Evolutionary conservation across 768 basidiomycete species (phyloP).

Genomic region (Baorangia bicolor): DNA sequence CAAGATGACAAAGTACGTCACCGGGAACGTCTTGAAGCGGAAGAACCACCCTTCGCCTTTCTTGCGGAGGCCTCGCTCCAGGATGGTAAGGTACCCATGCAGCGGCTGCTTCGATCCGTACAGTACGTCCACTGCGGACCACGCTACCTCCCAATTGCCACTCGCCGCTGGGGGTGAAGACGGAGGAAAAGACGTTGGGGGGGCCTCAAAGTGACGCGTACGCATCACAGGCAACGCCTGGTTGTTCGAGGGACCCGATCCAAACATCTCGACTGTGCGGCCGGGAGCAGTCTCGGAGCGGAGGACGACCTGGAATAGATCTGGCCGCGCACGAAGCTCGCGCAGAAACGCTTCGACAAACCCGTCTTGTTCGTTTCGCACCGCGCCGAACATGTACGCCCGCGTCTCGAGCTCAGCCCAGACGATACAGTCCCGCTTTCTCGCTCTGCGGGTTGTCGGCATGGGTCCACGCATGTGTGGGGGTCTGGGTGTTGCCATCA

Average conservation of each 20-base stretch:
- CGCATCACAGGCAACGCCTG: slow-evolving; percentile 13
- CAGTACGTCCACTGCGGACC: slow-evolving; percentile 22
- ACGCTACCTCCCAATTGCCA: slow-evolving; percentile 9
- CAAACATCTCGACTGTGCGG: slow-evolving; percentile 24
- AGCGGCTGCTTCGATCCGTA: slow-evolving; percentile 10
- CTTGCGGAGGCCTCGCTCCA: not conserved
- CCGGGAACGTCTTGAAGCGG: slow-evolving; percentile 31
- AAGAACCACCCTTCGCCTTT: slow-evolving; percentile 30
- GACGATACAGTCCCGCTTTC: slow-evolving; percentile 11
- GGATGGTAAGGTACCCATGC: slow-evolving; percentile 8
- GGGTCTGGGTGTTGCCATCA: slow-evolving; percentile 5
- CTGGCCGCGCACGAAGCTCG: slow-evolving; percentile 31
- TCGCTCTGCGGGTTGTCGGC: slow-evolving; percentile 7
- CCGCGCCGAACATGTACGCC: slow-evolving; percentile 32
- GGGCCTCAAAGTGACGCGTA: slow-evolving; percentile 22
- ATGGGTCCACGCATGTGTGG: not conserved
- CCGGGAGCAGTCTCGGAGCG: slow-evolving; percentile 30
- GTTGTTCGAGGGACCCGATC: slow-evolving; percentile 12
- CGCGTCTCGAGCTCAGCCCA: slow-evolving; percentile 27
- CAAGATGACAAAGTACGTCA: slow-evolving; percentile 33
- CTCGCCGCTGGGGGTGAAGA: not conserved
- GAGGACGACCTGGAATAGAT: slow-evolving; percentile 32
- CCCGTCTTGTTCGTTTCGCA: slow-evolving; percentile 26
- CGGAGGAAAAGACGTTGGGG: not conserved
- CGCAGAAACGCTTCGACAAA: slow-evolving; percentile 28